Evolutionary conservation across 192 early-diverging fungal genomes (phyloP).

Genomic region (Phycomyces nitens): DNA sequence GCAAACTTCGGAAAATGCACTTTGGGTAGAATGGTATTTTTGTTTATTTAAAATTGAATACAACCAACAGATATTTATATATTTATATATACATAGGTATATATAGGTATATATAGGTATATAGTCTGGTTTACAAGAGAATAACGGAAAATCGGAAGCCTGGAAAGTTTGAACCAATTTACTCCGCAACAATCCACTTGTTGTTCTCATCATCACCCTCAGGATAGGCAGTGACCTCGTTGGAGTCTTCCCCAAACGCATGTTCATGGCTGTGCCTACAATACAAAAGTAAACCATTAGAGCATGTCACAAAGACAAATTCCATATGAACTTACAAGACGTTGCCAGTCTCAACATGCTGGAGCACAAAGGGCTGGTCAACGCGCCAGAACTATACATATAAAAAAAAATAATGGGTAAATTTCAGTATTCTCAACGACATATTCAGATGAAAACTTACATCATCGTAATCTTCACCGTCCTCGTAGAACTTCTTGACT

Average conservation of each 20-base stretch:
- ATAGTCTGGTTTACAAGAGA: no score
- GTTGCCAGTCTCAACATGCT: constrained; percentile 46
- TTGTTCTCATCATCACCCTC: constrained; percentile 54
- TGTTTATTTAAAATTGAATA: no score
- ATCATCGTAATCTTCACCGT: constrained; percentile 3
- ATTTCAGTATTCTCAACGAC: neutral
- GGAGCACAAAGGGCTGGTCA: constrained; percentile 41
- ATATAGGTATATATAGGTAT: no score
- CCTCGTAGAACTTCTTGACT: constrained; percentile 16
- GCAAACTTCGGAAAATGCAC: no score
- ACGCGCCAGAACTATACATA: constrained; percentile 38
- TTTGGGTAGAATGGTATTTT: no score
- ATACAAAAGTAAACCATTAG: neutral
- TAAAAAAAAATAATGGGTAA: neutral
- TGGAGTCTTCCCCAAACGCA: constrained; percentile 32
- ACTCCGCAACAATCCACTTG: constrained; percentile 31
- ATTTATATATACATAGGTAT: no score
- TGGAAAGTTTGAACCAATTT: neutral
- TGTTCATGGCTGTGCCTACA: constrained; percentile 12
- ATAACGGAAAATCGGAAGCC: no score
- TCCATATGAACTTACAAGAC: constrained; percentile 48
- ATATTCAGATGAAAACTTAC: constrained; percentile 1
- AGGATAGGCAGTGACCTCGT: constrained; percentile 51
- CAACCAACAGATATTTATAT: no score
- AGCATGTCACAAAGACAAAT: constrained; percentile 12